Evolutionary conservation across 495 filamentous ascomycete species (phyloP), one percentile per base, ranked within the genome.

Genomic region (Chaetomium fimeti): DNA sequence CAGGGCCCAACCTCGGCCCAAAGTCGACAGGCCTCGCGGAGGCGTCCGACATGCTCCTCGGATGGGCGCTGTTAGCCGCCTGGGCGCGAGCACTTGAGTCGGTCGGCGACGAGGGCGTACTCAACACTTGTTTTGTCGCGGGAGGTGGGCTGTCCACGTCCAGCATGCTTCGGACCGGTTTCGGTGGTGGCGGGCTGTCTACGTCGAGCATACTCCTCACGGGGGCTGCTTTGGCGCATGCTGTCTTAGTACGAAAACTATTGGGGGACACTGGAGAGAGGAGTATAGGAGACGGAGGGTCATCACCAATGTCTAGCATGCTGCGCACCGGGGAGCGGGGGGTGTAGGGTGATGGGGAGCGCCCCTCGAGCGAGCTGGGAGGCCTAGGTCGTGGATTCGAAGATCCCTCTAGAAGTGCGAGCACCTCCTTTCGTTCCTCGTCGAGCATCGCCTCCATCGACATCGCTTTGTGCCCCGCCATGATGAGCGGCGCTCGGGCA

Each of bases 401-500:
- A 28, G 22, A n/a, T 43, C 67, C 69, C 65, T 88, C 84, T 22
- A 91, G 75, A 51, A 89, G 75, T 61, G 83, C 84, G 67, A 91
- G 78, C 48, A 91, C 83, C 76, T 89, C 89, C 62, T 80, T 81
- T 52, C 87, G 82, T 78, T 92, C 89, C 75, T 91, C 86, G 70
- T 91, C 88, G 52, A 90, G 79, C 58, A 86, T 84, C 25, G 85
- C 80, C 78, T 91, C 88, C 62, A 90, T 83, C 66, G 89, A 90
- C 88, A 82, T 82, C 13, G 72, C 49, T 32, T 69, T 71, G 29
- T 71, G 68, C 9, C 62, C 62, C 29, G 74, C 63, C 73, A 75
- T 75, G 60, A 15, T 67, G 71, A 65, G 68, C 69, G 49, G 38
- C 25, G 60, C 20, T 55, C 15, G 13, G 25, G 12, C 27, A 28